Evolutionary conservation across 805 yeast genomes (phyloP), one percentile per base, ranked within the genome.

Genomic region (Myxozyma neglecta): DNA sequence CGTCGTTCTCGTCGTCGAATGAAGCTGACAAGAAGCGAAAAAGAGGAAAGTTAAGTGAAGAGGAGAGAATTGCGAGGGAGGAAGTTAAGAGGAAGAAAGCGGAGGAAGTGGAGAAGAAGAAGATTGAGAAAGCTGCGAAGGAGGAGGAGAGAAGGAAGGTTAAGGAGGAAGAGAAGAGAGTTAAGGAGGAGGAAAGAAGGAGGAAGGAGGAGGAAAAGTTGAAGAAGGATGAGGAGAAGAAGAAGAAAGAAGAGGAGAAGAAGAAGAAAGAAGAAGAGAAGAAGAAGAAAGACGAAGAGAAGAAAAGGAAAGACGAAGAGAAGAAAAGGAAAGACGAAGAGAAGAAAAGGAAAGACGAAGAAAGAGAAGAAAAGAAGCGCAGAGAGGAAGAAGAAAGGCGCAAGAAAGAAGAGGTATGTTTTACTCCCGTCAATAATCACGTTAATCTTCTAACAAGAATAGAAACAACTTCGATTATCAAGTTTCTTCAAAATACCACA

Each of bases 241-340:
- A 57, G 53, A 49, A 48, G 56, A 36, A 71, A 52, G 58, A 68
- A 6, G 69, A 65, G 47, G 70, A 65, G 35, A 67, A 64, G 57
- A 54, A 57, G 43, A 59, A 58, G 37, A 57, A 57, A n/a, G 69
- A 66, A 47, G 74, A 72, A 47, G 70, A 56, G 34, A 70, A 68
- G 62, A 59, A 58, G 52, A 56, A 55, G 56, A 65, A 60, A 29
- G 60, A 68, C 53, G 69, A 68, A 44, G 68, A 56, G 35, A 63
- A 64, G 52, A 44, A 20, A 56, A 39, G 35, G 60, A 45, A 42
- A 56, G 67, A 65, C 40, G 62, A 63, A 18, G 54, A 45, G 44
- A 57, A 60, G 61, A 59, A 58, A 50, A 56, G 55, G 56, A 65
- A 60, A 29, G 60, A 68, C 53, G 69, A 68, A 44, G 68, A 56